Evolutionary conservation across 75 land plant genomes (phyloP).

Genomic region (Cupressus sempervirens): DNA sequence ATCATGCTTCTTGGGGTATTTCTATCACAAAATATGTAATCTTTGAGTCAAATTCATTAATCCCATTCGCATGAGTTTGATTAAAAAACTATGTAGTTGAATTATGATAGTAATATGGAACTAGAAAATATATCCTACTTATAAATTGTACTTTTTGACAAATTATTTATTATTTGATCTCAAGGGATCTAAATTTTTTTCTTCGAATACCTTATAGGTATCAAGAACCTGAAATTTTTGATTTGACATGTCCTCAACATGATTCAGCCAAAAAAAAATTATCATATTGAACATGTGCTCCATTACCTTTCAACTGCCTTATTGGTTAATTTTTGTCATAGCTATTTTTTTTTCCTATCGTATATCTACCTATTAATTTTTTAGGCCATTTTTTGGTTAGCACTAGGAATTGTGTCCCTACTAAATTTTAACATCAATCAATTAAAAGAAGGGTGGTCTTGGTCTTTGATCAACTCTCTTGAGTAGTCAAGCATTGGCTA

Average conservation of each 20-base stretch:
- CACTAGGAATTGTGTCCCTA: conserved; percentile 89
- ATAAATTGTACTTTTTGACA: neutral
- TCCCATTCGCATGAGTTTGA: too few relatives aligned
- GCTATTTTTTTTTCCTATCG: neutral
- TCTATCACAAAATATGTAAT: too few relatives aligned
- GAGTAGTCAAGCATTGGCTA: conserved; percentile 78
- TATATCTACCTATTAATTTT: conserved; percentile 7
- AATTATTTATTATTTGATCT: too few relatives aligned
- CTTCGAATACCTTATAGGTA: neutral
- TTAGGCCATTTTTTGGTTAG: conserved; percentile 86
- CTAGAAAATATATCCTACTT: too few relatives aligned
- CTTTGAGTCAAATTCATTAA: too few relatives aligned
- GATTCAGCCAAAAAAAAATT: neutral
- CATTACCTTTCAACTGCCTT: neutral
- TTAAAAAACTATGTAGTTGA: too few relatives aligned
- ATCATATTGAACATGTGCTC: too few relatives aligned
- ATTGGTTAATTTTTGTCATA: neutral
- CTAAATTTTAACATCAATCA: conserved; percentile 89
- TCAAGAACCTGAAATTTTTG: neutral
- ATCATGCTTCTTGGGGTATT: neutral
- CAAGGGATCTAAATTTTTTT: neutral
- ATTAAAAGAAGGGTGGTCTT: too few relatives aligned
- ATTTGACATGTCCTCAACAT: neutral
- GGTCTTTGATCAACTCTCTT: too few relatives aligned
- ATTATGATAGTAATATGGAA: too few relatives aligned